Conservation (phyloP, 1,284 basidiomycete genomes). For the Heterobasidion annosum region DNA sequence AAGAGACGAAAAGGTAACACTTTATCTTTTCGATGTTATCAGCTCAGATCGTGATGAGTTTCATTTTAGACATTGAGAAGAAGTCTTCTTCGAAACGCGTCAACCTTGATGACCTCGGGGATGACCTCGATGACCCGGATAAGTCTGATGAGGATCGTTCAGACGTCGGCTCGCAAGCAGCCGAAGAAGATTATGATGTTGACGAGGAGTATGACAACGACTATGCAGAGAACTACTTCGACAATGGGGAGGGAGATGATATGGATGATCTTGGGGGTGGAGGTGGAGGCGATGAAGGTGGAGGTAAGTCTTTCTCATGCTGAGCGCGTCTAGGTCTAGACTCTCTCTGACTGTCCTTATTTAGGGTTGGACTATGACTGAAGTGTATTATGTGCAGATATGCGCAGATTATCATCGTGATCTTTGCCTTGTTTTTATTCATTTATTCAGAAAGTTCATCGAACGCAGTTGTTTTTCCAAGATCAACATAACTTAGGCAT, state of each 20-base stretch:
- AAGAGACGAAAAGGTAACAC: constrained; percentile 48
- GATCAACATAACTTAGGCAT: too few relatives aligned
- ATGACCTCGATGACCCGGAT: constrained; percentile 61
- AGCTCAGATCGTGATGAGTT: not conserved
- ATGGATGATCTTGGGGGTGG: constrained; percentile 65
- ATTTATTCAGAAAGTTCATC: too few relatives aligned
- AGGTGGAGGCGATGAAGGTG: constrained; percentile 51
- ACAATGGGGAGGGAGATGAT: constrained; percentile 76
- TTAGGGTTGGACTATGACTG: constrained; percentile 22
- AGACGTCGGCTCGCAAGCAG: constrained; percentile 51
- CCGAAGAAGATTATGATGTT: constrained; percentile 68
- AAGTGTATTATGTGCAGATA: not conserved
- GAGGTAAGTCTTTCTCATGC: constrained; percentile 22
- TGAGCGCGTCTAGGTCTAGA: not conserved
- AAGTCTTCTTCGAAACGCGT: constrained; percentile 29
- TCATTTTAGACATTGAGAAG: constrained; percentile 21
- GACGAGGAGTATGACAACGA: constrained; percentile 83
- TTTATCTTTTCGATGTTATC: not conserved
- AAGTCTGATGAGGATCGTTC: constrained; percentile 60
- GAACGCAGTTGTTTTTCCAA: too few relatives aligned
- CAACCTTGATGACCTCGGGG: constrained; percentile 57
- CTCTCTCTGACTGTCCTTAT: not conserved
- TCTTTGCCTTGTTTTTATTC: too few relatives aligned
- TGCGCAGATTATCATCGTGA: not conserved
- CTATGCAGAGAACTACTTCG: constrained; percentile 80